Conservation (phyloP, 1,139 yeast species). For the Saccharomyces hybrid region DNA sequence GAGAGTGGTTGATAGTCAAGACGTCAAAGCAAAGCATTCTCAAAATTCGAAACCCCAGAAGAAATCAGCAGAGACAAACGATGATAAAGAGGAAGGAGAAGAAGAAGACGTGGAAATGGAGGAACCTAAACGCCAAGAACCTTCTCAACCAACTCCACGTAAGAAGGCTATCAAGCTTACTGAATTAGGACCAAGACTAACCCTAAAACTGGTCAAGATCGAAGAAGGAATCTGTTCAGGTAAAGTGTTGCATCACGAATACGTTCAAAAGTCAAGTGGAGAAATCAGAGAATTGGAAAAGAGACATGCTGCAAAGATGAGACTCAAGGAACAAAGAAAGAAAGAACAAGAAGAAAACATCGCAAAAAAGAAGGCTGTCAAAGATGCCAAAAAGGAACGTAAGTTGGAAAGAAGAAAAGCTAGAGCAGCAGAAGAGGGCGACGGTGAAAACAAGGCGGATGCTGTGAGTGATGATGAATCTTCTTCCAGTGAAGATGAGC, state of each 20-base stretch:
- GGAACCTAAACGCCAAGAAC: neutral
- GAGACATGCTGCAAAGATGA: constrained; percentile 55
- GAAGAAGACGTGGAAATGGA: constrained; percentile 15
- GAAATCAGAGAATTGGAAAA: constrained; percentile 60
- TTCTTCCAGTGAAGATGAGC: constrained; percentile 19
- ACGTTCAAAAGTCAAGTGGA: constrained; percentile 50
- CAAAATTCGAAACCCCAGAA: neutral
- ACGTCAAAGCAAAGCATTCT: constrained; percentile 18
- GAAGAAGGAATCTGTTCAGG: constrained; percentile 89
- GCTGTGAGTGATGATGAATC: constrained; percentile 14
- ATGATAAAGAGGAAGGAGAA: constrained; percentile 17
- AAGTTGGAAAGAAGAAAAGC: constrained; percentile 52
- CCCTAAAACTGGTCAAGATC: constrained; percentile 68
- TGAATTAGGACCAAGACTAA: constrained; percentile 89
- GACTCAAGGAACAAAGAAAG: constrained; percentile 63
- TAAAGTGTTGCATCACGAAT: constrained; percentile 76
- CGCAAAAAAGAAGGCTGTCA: constrained; percentile 64
- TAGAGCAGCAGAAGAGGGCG: constrained; percentile 28
- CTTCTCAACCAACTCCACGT: constrained; percentile 31
- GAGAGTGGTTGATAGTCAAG: constrained; percentile 48
- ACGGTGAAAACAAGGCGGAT: constrained; percentile 20
- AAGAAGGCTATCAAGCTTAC: constrained; percentile 88
- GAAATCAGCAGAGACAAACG: constrained; percentile 4
- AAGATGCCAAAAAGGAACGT: constrained; percentile 65
- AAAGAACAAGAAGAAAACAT: constrained; percentile 75